Evolutionary conservation across 1,139 yeast genomes (phyloP), one percentile per base, ranked within the genome.

Genomic region (Pichia sp.): DNA sequence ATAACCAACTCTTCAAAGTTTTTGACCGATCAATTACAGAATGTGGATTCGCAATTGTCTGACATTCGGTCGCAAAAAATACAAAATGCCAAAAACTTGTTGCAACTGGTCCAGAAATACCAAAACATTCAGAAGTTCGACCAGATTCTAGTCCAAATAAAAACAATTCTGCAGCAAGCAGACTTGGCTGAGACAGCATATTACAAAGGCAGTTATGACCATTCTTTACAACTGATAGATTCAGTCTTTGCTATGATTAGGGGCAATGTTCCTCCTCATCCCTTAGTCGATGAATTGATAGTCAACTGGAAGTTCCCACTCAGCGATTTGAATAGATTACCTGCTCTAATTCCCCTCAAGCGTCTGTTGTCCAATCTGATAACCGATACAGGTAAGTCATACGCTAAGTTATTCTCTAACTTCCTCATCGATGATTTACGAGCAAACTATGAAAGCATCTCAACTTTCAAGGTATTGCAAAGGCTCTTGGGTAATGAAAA

Each of bases 351-450:
- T 0, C 77, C 79, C 38, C 67, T 85, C n/a, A 76, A 80, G 50
- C 75, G 81, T 62, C 66, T 80, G 63, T 67, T 81, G 66, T 65
- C 78, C n/a, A 74, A 72, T 29, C 71, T 89, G 64, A 73, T 75
- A 64, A 75, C 72, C 6, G 78, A 76, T 48, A 85, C 90, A 50
- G 90, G 95, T n/a, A 80, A 78, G 51, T 81, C 84, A 7, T 87
- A 82, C 61, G 80, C 85, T 5, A 73, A 77, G 38, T 73, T 78
- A 49, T 83, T 90, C 62, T 74, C 79, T 11, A 78, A 79, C 26
- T 64, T 77, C 30, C 71, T 90, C 49, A 61, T 87, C 15, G 73
- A 74, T 1, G 96, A 90, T 67, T 70, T 90, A 53, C 76, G 84
- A 53, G 54, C 62, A 1, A 88, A 86, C 64, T 80, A 81, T 63